Conservation (phyloP, 306 rosid genomes). For the Vicia villosa region DNA sequence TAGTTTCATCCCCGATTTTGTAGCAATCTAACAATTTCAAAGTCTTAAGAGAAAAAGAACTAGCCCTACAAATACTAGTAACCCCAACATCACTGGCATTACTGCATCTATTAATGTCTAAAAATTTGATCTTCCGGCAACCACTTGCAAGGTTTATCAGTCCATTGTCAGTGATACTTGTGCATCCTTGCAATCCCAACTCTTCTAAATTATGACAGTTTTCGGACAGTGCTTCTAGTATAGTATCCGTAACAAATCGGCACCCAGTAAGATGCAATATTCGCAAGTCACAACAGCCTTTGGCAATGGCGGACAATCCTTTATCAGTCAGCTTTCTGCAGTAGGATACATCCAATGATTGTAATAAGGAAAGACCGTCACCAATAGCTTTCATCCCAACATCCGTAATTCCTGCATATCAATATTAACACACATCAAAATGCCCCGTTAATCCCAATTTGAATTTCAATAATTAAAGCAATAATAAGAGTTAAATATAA, state of each 20-base stretch:
- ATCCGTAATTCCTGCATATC: conserved; percentile 74
- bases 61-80: conserved; percentile 62
- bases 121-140: conserved; percentile 54
- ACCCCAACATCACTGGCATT: conserved; percentile 75
- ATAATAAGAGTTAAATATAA: not conserved
- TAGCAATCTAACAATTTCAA: conserved; percentile 86
- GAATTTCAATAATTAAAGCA: not conserved
- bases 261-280: conserved; percentile 76
- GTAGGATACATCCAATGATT: conserved; percentile 79
- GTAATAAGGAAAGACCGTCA: conserved; percentile 63
- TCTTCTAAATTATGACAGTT: conserved; percentile 69
- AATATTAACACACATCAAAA: conserved; percentile 28
- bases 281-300: conserved; percentile 68
- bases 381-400: conserved; percentile 75
- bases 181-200: conserved; percentile 81
- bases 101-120: conserved; percentile 86
- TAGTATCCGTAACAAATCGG: conserved; percentile 60
- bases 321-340: conserved; percentile 85
- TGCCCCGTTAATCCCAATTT: conserved; percentile 7
- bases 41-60: conserved; percentile 68
- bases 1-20: conserved; percentile 67
- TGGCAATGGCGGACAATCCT: conserved; percentile 81
- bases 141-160: conserved; percentile 65
- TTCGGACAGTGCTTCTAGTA: conserved; percentile 61
- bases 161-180: conserved; percentile 69